Conservation (phyloP, 768 basidiomycete species). For the Suillus fuscotomentosus region DNA sequence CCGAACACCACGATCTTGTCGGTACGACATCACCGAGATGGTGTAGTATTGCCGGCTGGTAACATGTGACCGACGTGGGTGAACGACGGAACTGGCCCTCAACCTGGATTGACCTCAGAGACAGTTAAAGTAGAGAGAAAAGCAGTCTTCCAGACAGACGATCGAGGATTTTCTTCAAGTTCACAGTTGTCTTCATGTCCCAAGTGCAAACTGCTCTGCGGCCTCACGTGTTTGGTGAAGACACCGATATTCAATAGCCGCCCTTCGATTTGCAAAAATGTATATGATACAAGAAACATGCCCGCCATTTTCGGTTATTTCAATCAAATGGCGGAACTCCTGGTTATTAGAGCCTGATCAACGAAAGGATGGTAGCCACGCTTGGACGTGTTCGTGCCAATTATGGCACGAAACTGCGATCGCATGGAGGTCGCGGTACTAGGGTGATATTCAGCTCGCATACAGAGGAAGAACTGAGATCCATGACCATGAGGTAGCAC, state of each 20-base stretch:
- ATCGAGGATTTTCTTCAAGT: neutral
- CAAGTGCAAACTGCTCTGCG: neutral
- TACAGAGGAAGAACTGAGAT: neutral
- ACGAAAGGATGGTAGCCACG: neutral
- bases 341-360: neutral
- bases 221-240: neutral
- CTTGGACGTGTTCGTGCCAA: neutral
- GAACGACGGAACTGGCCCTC: constrained; percentile 41
- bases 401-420: neutral
- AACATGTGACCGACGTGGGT: constrained; percentile 62
- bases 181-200: neutral
- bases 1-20: constrained; percentile 33
- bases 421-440: neutral
- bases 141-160: neutral
- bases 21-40: neutral
- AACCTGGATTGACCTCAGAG: constrained; percentile 33
- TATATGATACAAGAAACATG: neutral
- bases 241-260: neutral
- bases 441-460: neutral
- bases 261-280: neutral
- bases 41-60: constrained; percentile 37
- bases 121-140: constrained; percentile 8
- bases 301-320: neutral
- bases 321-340: neutral
- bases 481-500: neutral